Evolutionary conservation across 176 grass and related monocot species (phyloP), one percentile per base, ranked within the genome.

Genomic region (Raddia guianensis): DNA sequence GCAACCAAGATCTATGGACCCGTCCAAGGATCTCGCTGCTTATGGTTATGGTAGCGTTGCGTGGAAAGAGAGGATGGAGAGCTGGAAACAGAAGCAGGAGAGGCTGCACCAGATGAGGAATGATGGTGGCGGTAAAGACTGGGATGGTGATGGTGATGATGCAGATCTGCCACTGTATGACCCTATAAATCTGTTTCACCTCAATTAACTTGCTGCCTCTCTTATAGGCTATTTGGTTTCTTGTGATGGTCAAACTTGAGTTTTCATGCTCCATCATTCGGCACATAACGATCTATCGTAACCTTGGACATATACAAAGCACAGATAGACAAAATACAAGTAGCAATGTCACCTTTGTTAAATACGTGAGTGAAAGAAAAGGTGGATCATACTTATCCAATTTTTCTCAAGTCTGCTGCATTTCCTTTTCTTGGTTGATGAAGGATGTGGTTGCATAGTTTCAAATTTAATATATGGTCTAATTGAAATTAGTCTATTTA

Each of bases 31-130:
- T 68, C 80, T 94, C 13, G 92, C 83, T 51, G 89, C 92, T 19
- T 94, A 94, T 27, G 92, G 92, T 21, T 94, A 94, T 51, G 92
- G 92, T 32, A 94, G 92, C 63, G 92, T 94, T 10, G 92, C 92
- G 58, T 94, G 92, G 92, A 94, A 94, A 82, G 89, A 94, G 84
- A 89, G 92, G 80, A 91, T 94, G 92, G 92, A 94, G 65, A 86
- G 78, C 72, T 94, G 92, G 92, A 94, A 94, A 72, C 92, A 94
- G 80, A 94, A 94, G 83, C 92, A 94, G 75, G 92, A 94, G 18
- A 94, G 90, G 72, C 47, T 85, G 66, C 86, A 94, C 7, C 86
- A 82, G 74, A 68, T 34, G 33, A 86, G 89, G n/a, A 88, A 74
- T 70, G 85, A 91, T 73, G 77, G 80, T 34, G 64, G 87, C 43